phyloP scores from a whole-genome alignment of 257 asterid species.

The Nicotiana sylvestris region DNA sequence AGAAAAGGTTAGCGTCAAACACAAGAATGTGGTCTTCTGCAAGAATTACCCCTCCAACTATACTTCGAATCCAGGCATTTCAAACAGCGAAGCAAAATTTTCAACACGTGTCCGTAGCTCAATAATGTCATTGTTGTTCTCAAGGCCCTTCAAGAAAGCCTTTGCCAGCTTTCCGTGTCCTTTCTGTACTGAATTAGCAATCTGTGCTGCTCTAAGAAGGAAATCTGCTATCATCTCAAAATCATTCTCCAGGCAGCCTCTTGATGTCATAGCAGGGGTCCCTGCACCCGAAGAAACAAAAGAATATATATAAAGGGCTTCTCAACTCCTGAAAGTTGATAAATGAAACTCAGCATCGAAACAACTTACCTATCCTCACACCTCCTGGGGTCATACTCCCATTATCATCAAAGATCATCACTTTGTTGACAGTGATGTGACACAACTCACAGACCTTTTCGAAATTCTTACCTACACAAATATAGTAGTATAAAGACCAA shows the following conservation, averaged over 20 bases:
- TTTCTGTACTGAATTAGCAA: conserved; percentile 55
- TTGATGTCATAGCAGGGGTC: conserved; percentile 86
- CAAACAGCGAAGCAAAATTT: conserved; percentile 74
- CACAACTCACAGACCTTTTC: conserved; percentile 84
- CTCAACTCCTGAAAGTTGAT: not conserved
- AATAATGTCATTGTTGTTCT: conserved; percentile 64
- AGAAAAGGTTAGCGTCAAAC: no score
- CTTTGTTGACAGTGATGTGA: conserved; percentile 70
- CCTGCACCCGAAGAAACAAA: conserved; percentile 29
- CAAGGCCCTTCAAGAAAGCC: conserved; percentile 62
- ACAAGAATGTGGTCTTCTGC: not conserved
- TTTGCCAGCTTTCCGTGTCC: conserved; percentile 63
- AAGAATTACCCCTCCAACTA: conserved; percentile 4
- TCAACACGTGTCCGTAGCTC: conserved; percentile 71
- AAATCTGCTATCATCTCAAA: conserved; percentile 66
- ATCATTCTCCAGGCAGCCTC: conserved; percentile 81
- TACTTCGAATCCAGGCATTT: conserved; percentile 76
- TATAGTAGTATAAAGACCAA: not conserved
- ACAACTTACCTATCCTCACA: conserved; percentile 66
- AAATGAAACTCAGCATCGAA: not conserved
- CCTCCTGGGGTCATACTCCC: conserved; percentile 73
- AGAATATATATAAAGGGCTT: not conserved
- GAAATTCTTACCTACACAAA: conserved; percentile 51
- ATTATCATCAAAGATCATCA: conserved; percentile 61
- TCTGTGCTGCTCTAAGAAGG: conserved; percentile 62